Base-by-base conservation (phyloP, 805 yeast genomes). In the Jamesozyma gamospora region DNA sequence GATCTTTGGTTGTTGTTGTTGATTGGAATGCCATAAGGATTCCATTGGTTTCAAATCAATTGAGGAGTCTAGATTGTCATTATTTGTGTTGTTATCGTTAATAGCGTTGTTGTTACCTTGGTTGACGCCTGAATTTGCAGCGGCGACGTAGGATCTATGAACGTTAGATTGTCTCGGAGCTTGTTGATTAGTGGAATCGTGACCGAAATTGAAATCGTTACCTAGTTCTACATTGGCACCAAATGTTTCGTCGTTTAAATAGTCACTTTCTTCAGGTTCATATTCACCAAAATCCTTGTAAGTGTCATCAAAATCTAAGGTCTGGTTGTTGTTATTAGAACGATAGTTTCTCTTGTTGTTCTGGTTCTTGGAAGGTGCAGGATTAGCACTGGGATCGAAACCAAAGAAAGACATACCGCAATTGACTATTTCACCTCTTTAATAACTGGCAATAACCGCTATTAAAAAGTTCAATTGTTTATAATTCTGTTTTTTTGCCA, bases 241-340 rank as follows among this genome's bases (percentile, higher is more conserved):
- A 52, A 58, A 55, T 2, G 63, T 56, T 43, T 59, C 61, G 35
- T 49, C 44, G 42, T 63, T 52, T 41, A 61, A 46, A 37, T 50
- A 69, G 29, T 82, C 92, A 55, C 85, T 95, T 35, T 81, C 88
- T 26, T 74, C 80, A 41, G 77, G 83, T 27, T 69, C 72, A 35
- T 66, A 69, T n/a, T 77, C 83, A 5, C 85, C 94, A 40, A 80
- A 69, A 2, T 90, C 88, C 41, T 77, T 83, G 59, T 82, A 83
- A 15, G 90, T 78, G 27, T 86, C 94, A 52, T 86, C 94, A 56
- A 85, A 86, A 56, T 83, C 87, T 56, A 75, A 69, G 9, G 73
- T 65, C 50, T 51, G 53, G 10, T 43, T 49, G 21, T 41, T 44
- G 24, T 36, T 36, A 5, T 29, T 26, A 4, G 15, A 32, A 16